Evolutionary conservation across 495 filamentous ascomycete species (phyloP), one percentile per base, ranked within the genome.

Genomic region (Daldinia concentrica): DNA sequence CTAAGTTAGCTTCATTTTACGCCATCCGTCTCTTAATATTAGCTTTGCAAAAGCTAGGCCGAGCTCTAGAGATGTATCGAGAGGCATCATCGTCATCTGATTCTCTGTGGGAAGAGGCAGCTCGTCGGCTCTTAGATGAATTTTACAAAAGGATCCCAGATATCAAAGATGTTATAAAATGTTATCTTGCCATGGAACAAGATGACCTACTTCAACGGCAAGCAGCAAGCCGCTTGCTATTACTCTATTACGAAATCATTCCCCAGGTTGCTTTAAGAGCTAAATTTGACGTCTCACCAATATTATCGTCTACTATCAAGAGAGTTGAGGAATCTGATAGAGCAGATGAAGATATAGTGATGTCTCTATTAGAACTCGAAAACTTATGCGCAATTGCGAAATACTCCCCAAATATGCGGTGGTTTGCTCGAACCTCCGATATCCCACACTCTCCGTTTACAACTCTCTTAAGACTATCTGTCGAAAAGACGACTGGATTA

Each of bases 261-360:
- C 93, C 95, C 2, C 89, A 93, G 72, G 79, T 93, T 19, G 93
- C 93, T 0, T 80, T 96, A 30, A 89, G 90, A 63, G 92, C 94
- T 58, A 93, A 88, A 58, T 93, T 97, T 69, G 96, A 98, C 78
- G 90, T 95, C 15, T 93, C 93, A 0, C 78, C 90, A 5, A 81
- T 91, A 15, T 80, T 98, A n/a, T 86, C 91, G 15, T 85, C 88
- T 57, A 85, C 88, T 6, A 79, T 97, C 48, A 81, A 72, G 32
- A 74, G 52, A 45, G 68, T 76, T 6, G 73, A 77, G 50, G 55
- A 62, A 17, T 68, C 62, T 9, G 27, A 68, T 17, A 66, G 30
- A n/a, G 57, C 51, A 7, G n/a, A 39, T 30, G 80, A 88, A 61
- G 82, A 87, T 52, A 69, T 74, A 52, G 83, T 76, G 0, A 77